These are phyloP conservation scores for Cryptosporidium bovis DNA, from an alignment of 169 alveolate genomes.

Conservation along the genomic window DNA sequence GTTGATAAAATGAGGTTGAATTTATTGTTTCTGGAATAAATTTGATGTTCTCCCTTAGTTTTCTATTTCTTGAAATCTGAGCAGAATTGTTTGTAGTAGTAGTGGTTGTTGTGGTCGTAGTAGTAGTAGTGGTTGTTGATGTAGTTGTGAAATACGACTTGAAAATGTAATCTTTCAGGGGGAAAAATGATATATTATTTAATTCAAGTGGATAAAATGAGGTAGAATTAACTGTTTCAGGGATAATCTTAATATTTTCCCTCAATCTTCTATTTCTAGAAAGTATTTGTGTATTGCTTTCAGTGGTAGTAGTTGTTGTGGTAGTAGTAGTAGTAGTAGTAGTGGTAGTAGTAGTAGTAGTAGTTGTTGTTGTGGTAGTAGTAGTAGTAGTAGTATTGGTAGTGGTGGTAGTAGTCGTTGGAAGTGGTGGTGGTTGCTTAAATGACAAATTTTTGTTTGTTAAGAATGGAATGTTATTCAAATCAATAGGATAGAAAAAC, in stretches of 20 bases:
- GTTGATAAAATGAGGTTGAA: not conserved
- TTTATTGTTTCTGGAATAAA: not conserved
- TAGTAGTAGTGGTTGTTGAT: constrained; percentile 2
- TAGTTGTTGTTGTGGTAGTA: too few species aligned
- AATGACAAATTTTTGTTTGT: constrained; percentile 15
- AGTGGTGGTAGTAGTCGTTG: not conserved
- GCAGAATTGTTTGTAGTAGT: not conserved
- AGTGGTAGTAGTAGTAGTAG: too few species aligned
- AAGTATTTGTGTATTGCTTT: too few species aligned
- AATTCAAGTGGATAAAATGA: not conserved
- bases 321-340: too few species aligned
- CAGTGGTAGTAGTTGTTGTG: too few species aligned
- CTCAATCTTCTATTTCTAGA: not conserved
- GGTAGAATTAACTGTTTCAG: not conserved
- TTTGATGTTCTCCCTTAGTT: not conserved
- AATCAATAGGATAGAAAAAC: constrained; percentile 39
- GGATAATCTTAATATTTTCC: not conserved
- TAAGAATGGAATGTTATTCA: constrained; percentile 8
- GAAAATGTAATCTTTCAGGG: not conserved
- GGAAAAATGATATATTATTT: not conserved
- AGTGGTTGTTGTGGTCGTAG: constrained; percentile 3
- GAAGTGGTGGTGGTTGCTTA: constrained; percentile 2
- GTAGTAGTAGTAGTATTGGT: too few species aligned
- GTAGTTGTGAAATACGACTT: not conserved
- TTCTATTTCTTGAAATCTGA: not conserved